These are phyloP conservation scores for Escallonia herrerae DNA, from an alignment of 129 eudicot species.

Conservation along the genomic window DNA sequence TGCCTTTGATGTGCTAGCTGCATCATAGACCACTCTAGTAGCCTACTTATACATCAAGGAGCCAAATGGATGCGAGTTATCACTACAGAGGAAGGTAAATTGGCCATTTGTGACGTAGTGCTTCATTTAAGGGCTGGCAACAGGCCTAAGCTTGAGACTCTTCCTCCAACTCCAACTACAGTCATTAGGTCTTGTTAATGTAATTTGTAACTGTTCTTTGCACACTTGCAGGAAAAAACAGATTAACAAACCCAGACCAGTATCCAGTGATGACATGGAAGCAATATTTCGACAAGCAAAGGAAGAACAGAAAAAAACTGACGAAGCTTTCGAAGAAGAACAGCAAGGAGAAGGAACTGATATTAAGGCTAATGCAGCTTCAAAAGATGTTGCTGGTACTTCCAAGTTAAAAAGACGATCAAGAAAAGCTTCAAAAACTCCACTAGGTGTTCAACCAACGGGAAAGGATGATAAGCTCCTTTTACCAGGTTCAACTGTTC, in stretches of 20 bases:
- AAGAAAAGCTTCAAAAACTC: constrained; percentile 35
- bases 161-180: no score
- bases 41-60: no score
- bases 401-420: constrained; percentile 38
- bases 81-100: no score
- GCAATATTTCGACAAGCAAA: constrained; percentile 62
- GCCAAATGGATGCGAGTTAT: no score
- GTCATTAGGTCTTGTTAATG: not conserved
- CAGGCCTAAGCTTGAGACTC: no score
- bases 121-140: no score
- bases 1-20: no score
- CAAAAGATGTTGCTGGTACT: constrained; percentile 5
- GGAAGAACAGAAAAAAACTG: constrained; percentile 80
- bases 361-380: constrained; percentile 12
- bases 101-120: no score
- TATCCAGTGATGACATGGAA: constrained; percentile 57
- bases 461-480: constrained; percentile 15
- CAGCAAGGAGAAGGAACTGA: constrained; percentile 24
- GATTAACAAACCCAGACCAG: constrained; percentile 85
- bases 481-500: constrained; percentile 46
- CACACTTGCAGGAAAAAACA: constrained; percentile 44
- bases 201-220: not conserved
- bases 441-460: constrained; percentile 6
- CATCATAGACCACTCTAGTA: no score
- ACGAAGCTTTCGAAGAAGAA: constrained; percentile 71